phyloP scores from a whole-genome alignment of 139 green algal species.

The Astrephomene gubernaculifera region DNA sequence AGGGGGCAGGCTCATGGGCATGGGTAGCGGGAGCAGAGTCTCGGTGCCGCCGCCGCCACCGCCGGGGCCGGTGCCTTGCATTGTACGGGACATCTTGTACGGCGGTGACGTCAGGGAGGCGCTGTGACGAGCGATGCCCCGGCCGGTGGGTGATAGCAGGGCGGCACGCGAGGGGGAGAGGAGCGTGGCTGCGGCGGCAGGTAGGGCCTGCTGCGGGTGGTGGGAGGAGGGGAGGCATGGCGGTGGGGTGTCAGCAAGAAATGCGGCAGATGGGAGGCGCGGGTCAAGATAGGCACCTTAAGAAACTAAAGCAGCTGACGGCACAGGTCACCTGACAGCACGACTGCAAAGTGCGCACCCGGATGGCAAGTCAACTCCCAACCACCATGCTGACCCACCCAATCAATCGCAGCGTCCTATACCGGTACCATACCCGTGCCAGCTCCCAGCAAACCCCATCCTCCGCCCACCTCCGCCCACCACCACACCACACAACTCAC shows the following conservation, averaged over 20 bases:
- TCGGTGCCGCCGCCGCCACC: not conserved
- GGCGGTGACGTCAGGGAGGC: constrained; percentile 11
- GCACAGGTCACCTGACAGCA: no score
- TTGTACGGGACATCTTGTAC: constrained; percentile 12
- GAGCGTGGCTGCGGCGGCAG: constrained; percentile 24
- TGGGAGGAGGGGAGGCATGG: not conserved
- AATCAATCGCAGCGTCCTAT: no score
- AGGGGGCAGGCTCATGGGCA: not conserved
- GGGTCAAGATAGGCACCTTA: no score
- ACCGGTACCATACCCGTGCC: no score
- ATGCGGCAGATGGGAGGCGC: no score
- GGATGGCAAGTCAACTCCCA: no score
- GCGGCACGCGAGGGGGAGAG: constrained; percentile 10
- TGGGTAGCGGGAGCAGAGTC: not conserved
- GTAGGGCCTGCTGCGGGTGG: not conserved
- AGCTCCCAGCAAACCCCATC: no score
- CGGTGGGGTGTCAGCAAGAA: no score
- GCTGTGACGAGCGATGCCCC: constrained; percentile 15
- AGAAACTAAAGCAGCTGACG: no score
- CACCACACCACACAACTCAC: not conserved
- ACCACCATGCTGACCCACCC: no score
- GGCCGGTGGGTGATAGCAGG: constrained; percentile 12
- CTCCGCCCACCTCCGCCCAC: no score
- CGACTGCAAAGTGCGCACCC: no score
- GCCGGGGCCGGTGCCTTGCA: not conserved